Evolutionary conservation across 2,329 filamentous ascomycete species (phyloP).

Genomic region (Trichoderma pleuroti): DNA sequence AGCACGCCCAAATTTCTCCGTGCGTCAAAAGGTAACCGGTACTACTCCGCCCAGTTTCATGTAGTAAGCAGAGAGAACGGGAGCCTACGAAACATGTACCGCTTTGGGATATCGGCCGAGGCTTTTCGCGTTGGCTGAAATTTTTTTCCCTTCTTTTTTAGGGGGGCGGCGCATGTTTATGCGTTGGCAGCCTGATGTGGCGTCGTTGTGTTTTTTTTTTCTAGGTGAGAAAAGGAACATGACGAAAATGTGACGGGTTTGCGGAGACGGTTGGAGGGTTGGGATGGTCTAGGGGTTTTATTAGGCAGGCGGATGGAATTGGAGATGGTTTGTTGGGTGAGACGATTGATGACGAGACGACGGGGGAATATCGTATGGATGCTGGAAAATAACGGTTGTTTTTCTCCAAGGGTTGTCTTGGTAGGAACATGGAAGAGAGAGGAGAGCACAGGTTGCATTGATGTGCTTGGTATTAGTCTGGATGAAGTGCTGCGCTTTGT

Average conservation of each 20-base stretch:
- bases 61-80: not conserved
- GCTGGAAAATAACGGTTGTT: not conserved
- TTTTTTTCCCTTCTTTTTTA: not conserved
- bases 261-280: not conserved
- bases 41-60: not conserved
- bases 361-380: not conserved
- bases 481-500: not conserved
- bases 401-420: not conserved
- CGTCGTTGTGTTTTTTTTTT: not conserved
- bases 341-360: not conserved
- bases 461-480: not conserved
- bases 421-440: not conserved
- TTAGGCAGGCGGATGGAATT: not conserved
- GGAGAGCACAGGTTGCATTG: not conserved
- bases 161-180: not conserved
- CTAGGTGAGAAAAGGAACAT: not conserved
- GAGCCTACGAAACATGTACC: not conserved
- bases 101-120: not conserved
- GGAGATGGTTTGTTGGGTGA: not conserved
- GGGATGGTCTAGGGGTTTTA: not conserved
- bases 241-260: not conserved
- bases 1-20: not conserved
- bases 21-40: not conserved
- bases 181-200: slow-evolving; percentile 10
- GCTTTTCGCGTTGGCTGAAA: not conserved